Evolutionary conservation across 306 rosid species (phyloP).

Genomic region (Corylus avellana): DNA sequence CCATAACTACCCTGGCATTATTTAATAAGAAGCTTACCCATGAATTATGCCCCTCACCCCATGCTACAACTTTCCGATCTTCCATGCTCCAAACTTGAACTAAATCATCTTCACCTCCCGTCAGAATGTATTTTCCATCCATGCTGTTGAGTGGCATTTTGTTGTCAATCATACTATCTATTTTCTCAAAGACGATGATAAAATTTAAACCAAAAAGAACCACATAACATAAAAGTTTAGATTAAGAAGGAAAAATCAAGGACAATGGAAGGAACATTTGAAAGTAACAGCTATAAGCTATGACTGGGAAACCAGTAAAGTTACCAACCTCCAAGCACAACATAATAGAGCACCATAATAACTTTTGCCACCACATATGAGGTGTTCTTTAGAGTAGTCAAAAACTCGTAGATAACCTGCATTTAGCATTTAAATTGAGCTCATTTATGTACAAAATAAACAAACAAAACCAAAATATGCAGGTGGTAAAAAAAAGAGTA

Average conservation of each 20-base stretch:
- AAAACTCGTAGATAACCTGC: slow-evolving; percentile 93
- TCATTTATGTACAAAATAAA: not conserved
- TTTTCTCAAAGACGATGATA: slow-evolving; percentile 13
- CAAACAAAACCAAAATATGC: slow-evolving; percentile 3
- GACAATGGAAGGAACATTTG: slow-evolving; percentile 16
- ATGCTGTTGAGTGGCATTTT: slow-evolving; percentile 44
- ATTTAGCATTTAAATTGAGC: slow-evolving; percentile 33
- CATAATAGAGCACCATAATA: slow-evolving; percentile 96
- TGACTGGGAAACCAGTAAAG: slow-evolving; percentile 25
- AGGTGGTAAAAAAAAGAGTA: slow-evolving; percentile 12
- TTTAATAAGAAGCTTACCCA: slow-evolving; percentile 68
- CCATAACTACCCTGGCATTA: slow-evolving; percentile 8
- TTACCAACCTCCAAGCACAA: slow-evolving; percentile 91
- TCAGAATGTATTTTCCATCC: slow-evolving; percentile 93
- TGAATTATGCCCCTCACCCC: slow-evolving; percentile 99
- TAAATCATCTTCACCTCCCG: slow-evolving; percentile 99
- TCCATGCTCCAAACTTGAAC: slow-evolving; percentile 99
- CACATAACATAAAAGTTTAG: not conserved
- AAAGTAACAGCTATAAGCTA: slow-evolving; percentile 19
- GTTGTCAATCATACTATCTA: slow-evolving; percentile 15
- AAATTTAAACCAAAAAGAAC: not conserved
- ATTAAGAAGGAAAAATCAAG: not conserved
- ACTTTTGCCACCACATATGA: slow-evolving; percentile 94
- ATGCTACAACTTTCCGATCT: slow-evolving; percentile 95
- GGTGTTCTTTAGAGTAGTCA: slow-evolving; percentile 86